phyloP scores from a whole-genome alignment of 805 yeast genomes.

The Dipodascopsis uninucleata region DNA sequence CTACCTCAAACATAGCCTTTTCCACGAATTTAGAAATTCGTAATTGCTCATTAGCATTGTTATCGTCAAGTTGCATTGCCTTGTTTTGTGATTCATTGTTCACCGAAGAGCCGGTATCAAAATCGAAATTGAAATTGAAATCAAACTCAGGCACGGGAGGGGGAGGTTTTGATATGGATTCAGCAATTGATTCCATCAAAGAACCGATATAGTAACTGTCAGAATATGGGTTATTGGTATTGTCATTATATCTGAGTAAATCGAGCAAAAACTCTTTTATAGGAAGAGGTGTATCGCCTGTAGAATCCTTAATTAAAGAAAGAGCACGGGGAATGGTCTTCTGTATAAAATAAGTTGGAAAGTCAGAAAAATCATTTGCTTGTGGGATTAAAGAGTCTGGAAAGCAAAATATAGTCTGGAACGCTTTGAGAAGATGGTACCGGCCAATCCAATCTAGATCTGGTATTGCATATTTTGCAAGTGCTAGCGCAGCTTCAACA shows the following conservation, averaged over 20 bases:
- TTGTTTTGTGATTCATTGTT: neutral
- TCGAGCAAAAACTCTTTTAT: constrained; percentile 64
- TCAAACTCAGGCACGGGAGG: constrained; percentile 4
- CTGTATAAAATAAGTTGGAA: constrained; percentile 64
- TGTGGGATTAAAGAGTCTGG: constrained; percentile 61
- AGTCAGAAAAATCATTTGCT: constrained; percentile 75
- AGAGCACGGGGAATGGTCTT: constrained; percentile 64
- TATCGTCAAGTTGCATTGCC: too few relatives aligned
- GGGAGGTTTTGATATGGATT: constrained; percentile 32
- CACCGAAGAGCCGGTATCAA: constrained; percentile 15
- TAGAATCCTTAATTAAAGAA: constrained; percentile 53
- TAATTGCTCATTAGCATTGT: constrained; percentile 3
- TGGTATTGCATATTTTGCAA: constrained; percentile 62
- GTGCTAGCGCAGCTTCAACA: constrained; percentile 76
- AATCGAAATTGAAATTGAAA: constrained; percentile 17
- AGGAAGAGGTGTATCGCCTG: constrained; percentile 56
- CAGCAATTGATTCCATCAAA: constrained; percentile 54
- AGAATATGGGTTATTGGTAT: constrained; percentile 68
- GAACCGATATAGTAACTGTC: constrained; percentile 65
- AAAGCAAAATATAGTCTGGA: constrained; percentile 69
- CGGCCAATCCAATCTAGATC: constrained; percentile 68
- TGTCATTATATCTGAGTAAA: constrained; percentile 78
- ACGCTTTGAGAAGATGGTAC: constrained; percentile 66
- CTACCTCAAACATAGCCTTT: constrained; percentile 61
- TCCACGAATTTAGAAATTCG: constrained; percentile 37